Base-by-base conservation (phyloP, 2,329 filamentous ascomycete genomes). In the Epichloe elymi region DNA sequence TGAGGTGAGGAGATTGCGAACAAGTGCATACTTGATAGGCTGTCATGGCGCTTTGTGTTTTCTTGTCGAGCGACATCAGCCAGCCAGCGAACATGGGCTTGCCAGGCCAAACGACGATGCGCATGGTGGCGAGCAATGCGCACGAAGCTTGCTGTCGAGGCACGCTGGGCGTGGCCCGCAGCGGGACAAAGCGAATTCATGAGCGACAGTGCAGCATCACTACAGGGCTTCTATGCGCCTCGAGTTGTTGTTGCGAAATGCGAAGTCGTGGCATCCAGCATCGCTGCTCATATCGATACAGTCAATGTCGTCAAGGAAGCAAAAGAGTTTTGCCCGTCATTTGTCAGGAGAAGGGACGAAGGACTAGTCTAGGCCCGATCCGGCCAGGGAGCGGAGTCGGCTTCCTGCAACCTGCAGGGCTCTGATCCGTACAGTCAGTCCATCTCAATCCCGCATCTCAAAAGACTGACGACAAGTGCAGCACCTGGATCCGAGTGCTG, bases 111-210 rank as follows among this genome's bases (percentile, higher is more conserved):
- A 46, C 61, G 68, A 55, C 61, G 63, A 54, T 68, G 69, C 49
- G 72, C 68, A 49, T 70, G 69, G 58, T 73, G 71, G 59, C 64
- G 76, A 64, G 69, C 76, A 54, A 78, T 67, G 55, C 72, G 74
- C 57, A 75, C 65, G 64, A 78, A 75, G 66, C 68, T 68, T 56
- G 71, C 66, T 43, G 67, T 67, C 50, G 70, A 61, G 56, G 66
- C 66, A 62, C 67, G 68, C 62, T 65, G 63, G 57, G 72, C 55
- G 53, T 62, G 68, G 55, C 68, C 64, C 61, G 60, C 59, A 50
- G 57, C 56, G 51, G 60, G 56, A 53, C 55, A 51, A 44, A 68
- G 61, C 58, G 65, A 63, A 54, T 55, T 61, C 57, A 65, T 57
- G 55, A 51, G 53, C 54, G 51, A 50, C 42, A 48, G 50, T 49